Conservation (phyloP, 2,329 filamentous ascomycete species). For the Fusarium proliferatum region DNA sequence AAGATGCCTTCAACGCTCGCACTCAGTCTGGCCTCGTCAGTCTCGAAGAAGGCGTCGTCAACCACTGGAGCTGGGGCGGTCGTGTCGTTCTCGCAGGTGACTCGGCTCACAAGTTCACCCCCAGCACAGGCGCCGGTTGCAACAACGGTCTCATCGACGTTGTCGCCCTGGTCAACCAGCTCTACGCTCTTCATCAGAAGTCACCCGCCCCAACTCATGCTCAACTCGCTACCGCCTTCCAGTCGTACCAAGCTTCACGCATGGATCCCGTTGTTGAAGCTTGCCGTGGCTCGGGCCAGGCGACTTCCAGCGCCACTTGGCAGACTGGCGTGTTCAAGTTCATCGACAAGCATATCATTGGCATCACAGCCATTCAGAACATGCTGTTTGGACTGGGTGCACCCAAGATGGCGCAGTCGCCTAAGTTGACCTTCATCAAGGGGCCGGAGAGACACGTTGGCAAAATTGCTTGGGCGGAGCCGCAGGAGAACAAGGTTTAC, state of each 20-base stretch:
- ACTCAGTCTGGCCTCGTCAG: constrained; percentile 46
- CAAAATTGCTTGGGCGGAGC: not conserved
- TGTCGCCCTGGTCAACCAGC: constrained; percentile 45
- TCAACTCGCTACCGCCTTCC: constrained; percentile 17
- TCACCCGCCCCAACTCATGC: not conserved
- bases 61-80: constrained; percentile 50
- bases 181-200: constrained; percentile 23
- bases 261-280: constrained; percentile 18
- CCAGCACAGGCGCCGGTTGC: constrained; percentile 50
- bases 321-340: constrained; percentile 26
- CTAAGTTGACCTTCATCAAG: constrained; percentile 10
- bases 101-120: constrained; percentile 53
- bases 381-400: constrained; percentile 1
- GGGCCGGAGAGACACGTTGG: not conserved
- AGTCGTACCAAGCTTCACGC: constrained; percentile 22
- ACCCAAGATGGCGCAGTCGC: constrained; percentile 11
- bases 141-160: constrained; percentile 52
- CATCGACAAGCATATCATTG: constrained; percentile 26
- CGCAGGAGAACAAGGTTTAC: not conserved
- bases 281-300: constrained; percentile 1
- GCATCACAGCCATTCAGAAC: constrained; percentile 14
- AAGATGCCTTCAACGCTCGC: constrained; percentile 45
- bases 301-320: constrained; percentile 30
- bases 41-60: constrained; percentile 52
- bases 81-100: constrained; percentile 52